Base-by-base conservation (phyloP, 495 filamentous ascomycete species). In the Neurospora cerealis region DNA sequence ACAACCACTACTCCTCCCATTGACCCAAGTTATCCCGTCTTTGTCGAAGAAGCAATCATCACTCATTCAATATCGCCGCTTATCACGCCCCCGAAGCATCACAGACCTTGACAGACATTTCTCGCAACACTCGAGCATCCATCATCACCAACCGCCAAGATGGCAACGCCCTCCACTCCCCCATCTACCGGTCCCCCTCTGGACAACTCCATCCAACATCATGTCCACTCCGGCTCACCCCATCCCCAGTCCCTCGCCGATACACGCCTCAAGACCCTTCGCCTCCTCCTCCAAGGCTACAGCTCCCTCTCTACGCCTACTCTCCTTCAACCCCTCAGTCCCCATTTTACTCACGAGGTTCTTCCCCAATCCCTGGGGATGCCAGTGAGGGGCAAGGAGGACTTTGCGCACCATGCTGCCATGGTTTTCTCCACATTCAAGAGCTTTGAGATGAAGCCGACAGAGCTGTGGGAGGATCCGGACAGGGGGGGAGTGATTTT, bases 391-490 rank as follows among this genome's bases (percentile, higher is more conserved):
- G 76, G 82, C 72, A 74, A 72, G 37, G 78, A 79, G 1, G 60
- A 76, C 28, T 86, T 84, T 34, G 74, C 77, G 7, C 70, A 74
- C 5, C 81, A 84, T 75, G 82, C 83, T 5, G 74, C 71, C 0
- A 74, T 77, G 17, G 80, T 85, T 37, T 83, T 83, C 73, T 75
- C 75, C n/a, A 37, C 84, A 11, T 85, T 85, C 71, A 75, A 80
- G 39, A 34, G 74, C 3, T 85, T 85, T 77, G 71, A 70, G 10
- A 82, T 85, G 81, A 48, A 81, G 13, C 83, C 84, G 1, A 76
- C 76, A 69, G 74, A 66, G 1, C 77, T 84, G 32, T 78, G 79
- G 73, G 82, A 83, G 54, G 83, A 84, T 71, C 73, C 70, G 15
- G 71, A 54, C 3, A 72, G 70, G n/a, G 77, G 77, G 10, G 71